A percentile compares a stretch with the other conserved stretches of the same genome.
Conservation (phyloP, 768 basidiomycete species). For the Calvatia gigantea region DNA sequence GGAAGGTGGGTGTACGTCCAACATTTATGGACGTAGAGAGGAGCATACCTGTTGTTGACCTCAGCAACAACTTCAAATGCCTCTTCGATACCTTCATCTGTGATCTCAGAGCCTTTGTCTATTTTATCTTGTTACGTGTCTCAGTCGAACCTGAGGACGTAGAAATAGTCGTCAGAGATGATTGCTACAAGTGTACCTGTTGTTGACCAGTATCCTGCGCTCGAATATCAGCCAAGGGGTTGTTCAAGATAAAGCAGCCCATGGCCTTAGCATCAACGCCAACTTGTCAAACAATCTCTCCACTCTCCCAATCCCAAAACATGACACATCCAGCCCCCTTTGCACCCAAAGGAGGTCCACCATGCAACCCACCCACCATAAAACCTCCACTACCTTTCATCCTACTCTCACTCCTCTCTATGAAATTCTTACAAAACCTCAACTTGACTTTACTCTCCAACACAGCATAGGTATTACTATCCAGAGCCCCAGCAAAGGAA, state of each 20-base stretch:
- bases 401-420: slow-evolving; percentile 61
- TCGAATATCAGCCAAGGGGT: neutral
- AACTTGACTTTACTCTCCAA: slow-evolving; percentile 84
- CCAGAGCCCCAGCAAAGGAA: slow-evolving; percentile 94
- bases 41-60: slow-evolving; percentile 66
- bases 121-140: slow-evolving; percentile 81
- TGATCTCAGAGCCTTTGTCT: slow-evolving; percentile 68
- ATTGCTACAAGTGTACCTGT: slow-evolving; percentile 88
- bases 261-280: slow-evolving; percentile 95
- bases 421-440: slow-evolving; percentile 89
- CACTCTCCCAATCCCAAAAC: slow-evolving; percentile 99
- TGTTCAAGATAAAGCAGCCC: slow-evolving; percentile 22
- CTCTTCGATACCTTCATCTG: slow-evolving; percentile 94
- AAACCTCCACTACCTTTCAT: slow-evolving; percentile 84
- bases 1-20: slow-evolving; percentile 12
- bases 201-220: slow-evolving; percentile 81
- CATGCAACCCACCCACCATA: slow-evolving; percentile 81
- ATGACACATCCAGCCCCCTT: slow-evolving; percentile 88
- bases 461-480: slow-evolving; percentile 96
- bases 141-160: slow-evolving; percentile 85
- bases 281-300: slow-evolving; percentile 89
- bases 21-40: slow-evolving; percentile 16
- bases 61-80: slow-evolving; percentile 94
- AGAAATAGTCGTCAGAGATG: slow-evolving; percentile 85
- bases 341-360: slow-evolving; percentile 82